Evolutionary conservation across 2,329 filamentous ascomycete species (phyloP), one percentile per base, ranked within the genome.

Genomic region (Xylariaceae sp.): DNA sequence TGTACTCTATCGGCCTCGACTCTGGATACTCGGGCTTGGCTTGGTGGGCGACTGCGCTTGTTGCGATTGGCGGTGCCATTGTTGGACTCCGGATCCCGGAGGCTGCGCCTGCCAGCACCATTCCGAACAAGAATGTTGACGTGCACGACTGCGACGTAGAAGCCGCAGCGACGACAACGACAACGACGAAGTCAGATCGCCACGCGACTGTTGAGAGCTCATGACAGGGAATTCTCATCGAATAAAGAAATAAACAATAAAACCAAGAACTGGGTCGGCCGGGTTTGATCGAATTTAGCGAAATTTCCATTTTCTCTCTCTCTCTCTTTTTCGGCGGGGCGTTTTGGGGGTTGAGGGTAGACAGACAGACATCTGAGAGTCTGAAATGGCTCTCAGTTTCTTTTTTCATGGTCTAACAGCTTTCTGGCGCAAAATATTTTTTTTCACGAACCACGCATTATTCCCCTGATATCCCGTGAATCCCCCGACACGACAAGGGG

Each of bases 21-120:
- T 82, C 87, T 5, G 92, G 92, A 42, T 93, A 91, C 72, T 93
- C 92, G 3, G 92, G 92, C 17, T 80, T 97, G 39, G 88, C 92
- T 0, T 99, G 94, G 93, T 99, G 94, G 94, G 87, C 86, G 62
- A 92, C 88, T 65, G 90, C 88, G 7, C 69, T 88, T 2, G 85
- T 97, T 37, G 90, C 91, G 39, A 75, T 90, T 9, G 74, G 85
- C 11, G 94, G 92, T 51, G 90, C 88, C 1, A 76, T 89, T 54
- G 79, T 94, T 68, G 90, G 88, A 73, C 80, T 91, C 61, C 85
- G 85, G 71, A 89, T 97, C 74, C 85, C 85, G 42, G 89, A 93
- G 68, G 79, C 82, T 11, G 77, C 79, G 34, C 77, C 7, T 1
- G 23, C 23, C 45, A 30, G 73, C 10, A 15, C 57, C 48, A 7